Evolutionary conservation across 2,329 filamentous ascomycete genomes (phyloP).

Genomic region (Colletotrichum sp.): DNA sequence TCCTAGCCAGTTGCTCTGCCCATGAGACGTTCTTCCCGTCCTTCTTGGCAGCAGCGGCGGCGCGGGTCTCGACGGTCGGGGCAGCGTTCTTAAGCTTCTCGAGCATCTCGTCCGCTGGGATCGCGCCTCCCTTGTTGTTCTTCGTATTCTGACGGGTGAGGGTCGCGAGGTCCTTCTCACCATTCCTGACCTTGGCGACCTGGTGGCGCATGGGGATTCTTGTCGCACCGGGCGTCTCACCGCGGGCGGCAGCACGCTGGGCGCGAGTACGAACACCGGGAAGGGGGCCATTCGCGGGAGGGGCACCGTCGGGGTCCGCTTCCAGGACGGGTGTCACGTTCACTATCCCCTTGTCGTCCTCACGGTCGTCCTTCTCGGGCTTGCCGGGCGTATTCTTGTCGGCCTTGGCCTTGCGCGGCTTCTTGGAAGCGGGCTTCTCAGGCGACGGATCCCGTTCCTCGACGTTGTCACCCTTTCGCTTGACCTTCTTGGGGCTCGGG

Average conservation of each 20-base stretch:
- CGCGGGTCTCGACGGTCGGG: background rate
- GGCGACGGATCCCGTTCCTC: conserved; percentile 20
- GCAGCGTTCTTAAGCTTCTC: conserved; percentile 24
- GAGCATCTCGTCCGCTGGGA: conserved; percentile 35
- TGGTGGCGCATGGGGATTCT: conserved; percentile 15
- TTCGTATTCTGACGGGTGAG: conserved; percentile 49
- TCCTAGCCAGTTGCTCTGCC: conserved; percentile 9
- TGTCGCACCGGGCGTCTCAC: background rate
- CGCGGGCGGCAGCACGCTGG: conserved; percentile 17
- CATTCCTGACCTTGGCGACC: conserved; percentile 26
- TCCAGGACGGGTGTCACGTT: background rate
- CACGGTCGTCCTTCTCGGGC: background rate
- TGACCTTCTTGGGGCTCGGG: conserved; percentile 39
- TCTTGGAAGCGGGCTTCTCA: conserved; percentile 14
- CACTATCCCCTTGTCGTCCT: background rate
- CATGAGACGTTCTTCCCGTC: conserved; percentile 8
- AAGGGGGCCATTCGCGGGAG: background rate
- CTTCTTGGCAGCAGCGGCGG: background rate
- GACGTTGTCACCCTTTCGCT: conserved; percentile 35
- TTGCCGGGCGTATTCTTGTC: background rate
- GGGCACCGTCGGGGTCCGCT: background rate
- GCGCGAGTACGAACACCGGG: conserved; percentile 10
- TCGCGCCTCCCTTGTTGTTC: conserved; percentile 46
- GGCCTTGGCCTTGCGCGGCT: conserved; percentile 28
- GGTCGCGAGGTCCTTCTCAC: conserved; percentile 46